Conservation (phyloP, 371 early-diverging fungal genomes). For the Funneliformis caledonium region DNA sequence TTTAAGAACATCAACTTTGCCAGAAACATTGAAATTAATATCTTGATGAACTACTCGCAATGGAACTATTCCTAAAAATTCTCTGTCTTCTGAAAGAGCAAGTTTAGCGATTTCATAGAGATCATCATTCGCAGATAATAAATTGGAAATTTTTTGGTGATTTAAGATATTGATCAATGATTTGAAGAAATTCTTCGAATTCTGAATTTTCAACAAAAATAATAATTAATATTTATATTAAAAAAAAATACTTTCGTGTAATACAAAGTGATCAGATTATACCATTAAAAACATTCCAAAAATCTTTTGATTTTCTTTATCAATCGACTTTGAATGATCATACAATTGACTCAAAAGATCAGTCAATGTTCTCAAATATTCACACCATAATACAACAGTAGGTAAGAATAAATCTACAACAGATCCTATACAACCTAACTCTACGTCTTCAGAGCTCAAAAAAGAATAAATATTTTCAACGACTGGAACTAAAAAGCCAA, state of each 20-base stretch:
- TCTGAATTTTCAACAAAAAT: neutral
- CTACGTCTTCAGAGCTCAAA: neutral
- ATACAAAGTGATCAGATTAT: neutral
- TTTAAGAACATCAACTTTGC: neutral
- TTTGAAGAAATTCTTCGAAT: conserved; percentile 26
- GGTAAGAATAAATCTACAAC: conserved; percentile 1
- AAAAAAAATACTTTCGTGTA: neutral
- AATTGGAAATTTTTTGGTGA: neutral
- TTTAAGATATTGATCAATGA: neutral
- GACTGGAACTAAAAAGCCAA: conserved; percentile 24
- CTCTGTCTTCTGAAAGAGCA: conserved; percentile 25
- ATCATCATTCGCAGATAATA: conserved; percentile 5
- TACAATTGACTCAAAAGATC: conserved; percentile 26
- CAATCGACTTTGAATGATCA: conserved; percentile 1
- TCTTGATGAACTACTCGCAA: conserved; percentile 23
- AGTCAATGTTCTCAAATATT: conserved; percentile 21
- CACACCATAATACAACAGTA: conserved; percentile 15
- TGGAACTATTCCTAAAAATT: conserved; percentile 36
- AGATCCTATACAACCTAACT: neutral
- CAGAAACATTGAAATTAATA: conserved; percentile 1
- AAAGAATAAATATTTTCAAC: neutral
- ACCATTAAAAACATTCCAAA: conserved; percentile 18
- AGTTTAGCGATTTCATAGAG: neutral
- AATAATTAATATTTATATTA: neutral
- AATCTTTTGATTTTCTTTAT: conserved; percentile 15